Conservation (phyloP, 139 green algal species). For the Chlamydomonas eustigma region DNA sequence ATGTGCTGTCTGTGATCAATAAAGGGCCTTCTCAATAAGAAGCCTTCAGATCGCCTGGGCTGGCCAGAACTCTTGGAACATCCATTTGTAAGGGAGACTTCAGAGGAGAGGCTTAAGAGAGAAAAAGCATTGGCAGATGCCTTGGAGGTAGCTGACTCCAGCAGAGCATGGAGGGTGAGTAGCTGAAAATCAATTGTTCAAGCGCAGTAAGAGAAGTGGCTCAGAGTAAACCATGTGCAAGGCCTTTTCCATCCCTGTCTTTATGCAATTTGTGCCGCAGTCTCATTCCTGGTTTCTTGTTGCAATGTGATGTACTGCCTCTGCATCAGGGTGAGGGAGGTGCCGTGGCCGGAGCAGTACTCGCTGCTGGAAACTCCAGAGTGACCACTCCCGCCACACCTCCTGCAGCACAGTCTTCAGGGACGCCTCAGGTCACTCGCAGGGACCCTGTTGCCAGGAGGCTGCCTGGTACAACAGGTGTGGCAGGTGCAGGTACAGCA, state of each 20-base stretch:
- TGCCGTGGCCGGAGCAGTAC: constrained; percentile 57
- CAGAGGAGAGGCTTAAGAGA: constrained; percentile 40
- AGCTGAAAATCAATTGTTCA: neutral
- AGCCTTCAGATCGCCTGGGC: constrained; percentile 70
- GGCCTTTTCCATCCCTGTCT: neutral
- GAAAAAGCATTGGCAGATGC: constrained; percentile 50
- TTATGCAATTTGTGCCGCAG: neutral
- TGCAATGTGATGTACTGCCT: neutral
- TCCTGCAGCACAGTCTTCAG: constrained; percentile 19
- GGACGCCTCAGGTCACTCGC: constrained; percentile 30
- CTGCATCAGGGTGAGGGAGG: constrained; percentile 50
- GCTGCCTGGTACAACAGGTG: neutral
- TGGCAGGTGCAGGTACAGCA: neutral
- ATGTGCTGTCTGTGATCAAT: no score
- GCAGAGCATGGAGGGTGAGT: constrained; percentile 48
- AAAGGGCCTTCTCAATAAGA: constrained; percentile 94
- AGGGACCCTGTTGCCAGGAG: constrained; percentile 26
- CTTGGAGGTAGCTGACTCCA: constrained; percentile 46
- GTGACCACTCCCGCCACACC: constrained; percentile 23
- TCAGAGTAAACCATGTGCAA: neutral
- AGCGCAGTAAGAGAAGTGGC: neutral
- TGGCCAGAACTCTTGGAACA: constrained; percentile 93
- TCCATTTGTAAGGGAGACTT: constrained; percentile 85
- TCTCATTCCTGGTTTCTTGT: neutral
- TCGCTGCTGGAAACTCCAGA: constrained; percentile 25